Base-by-base conservation (phyloP, 1,139 yeast genomes). In the Casaregolazyma suthepensis region DNA sequence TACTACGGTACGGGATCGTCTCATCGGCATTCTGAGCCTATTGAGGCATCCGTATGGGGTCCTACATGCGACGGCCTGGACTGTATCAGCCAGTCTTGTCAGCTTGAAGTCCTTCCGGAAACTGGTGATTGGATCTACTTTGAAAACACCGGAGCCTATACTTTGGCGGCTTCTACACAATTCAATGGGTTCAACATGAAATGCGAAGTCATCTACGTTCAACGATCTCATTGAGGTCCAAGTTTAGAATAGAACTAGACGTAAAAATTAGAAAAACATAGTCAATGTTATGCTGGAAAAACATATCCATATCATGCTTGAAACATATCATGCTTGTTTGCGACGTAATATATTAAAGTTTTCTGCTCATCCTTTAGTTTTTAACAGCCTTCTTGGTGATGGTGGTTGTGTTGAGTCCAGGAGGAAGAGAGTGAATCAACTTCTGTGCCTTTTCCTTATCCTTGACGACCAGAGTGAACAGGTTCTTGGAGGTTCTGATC, bases 31-130 rank as follows among this genome's bases (percentile, higher is more conserved):
- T 40, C 50, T 40, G 56, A 55, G 6, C 49, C 50, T 20, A 59
- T 60, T 57, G 71, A 69, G 53, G 62, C 88, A 75, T 66, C 96
- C 19, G 78, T 93, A 56, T 93, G 98, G 98, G 99, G 99, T 7
- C 99, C 98, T 49, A 93, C 98, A 20, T 93, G 99, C 72, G 99
- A 93, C 71, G 97, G 98, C 3, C 76, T 93, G 60, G 99, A 93
- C 70, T 87, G 96, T 69, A 82, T 93, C 55, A 71, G 87, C 26
- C 70, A 76, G 51, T 75, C 74, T 44, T 73, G 81, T 56, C 63
- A 63, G 49, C 75, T 91, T 66, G 75, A 82, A 17, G 76, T 78
- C 52, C 81, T 83, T 49, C 82, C 90, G 50, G 75, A 76, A 44
- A 85, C 86, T 50, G 98, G 97, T 15, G 98, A 93, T 69, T 93